These are phyloP conservation scores for Penicillium angulare DNA, from an alignment of 495 filamentous ascomycete species.

Conservation along the genomic window DNA sequence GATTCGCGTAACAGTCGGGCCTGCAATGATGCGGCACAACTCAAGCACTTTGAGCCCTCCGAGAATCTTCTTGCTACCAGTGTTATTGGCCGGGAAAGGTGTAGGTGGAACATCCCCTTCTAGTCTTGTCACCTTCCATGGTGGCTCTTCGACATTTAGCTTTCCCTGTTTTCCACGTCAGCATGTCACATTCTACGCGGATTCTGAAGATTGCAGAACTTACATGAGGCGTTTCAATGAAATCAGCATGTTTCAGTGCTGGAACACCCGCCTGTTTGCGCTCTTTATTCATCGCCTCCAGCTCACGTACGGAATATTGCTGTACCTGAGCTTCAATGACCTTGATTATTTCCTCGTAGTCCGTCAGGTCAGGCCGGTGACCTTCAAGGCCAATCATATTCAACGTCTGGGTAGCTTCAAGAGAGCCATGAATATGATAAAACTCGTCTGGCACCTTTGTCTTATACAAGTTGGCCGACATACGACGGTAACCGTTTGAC, in stretches of 20 bases:
- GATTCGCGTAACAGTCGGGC: conserved; percentile 63
- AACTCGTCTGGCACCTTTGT: conserved; percentile 63
- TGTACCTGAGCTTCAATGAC: conserved; percentile 65
- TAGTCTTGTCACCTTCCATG: conserved; percentile 53
- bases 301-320: conserved; percentile 58
- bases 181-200: conserved; percentile 6
- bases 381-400: conserved; percentile 70
- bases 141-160: conserved; percentile 45
- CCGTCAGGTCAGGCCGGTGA: conserved; percentile 59
- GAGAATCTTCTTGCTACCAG: conserved; percentile 30
- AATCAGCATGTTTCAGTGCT: conserved; percentile 64
- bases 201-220: conserved; percentile 14
- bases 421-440: conserved; percentile 77
- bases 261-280: conserved; percentile 65
- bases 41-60: conserved; percentile 57
- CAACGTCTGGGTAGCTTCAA: conserved; percentile 66
- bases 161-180: conserved; percentile 37
- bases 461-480: conserved; percentile 73
- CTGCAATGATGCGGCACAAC: conserved; percentile 61
- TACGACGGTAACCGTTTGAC: conserved; percentile 67
- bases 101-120: conserved; percentile 48
- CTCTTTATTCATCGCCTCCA: conserved; percentile 63
- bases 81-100: conserved; percentile 45
- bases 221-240: conserved; percentile 60
- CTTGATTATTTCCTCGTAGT: conserved; percentile 64